Percentiles rank a stretch among this genome's conserved stretches.
Evolutionary conservation across 495 filamentous ascomycete species (phyloP).

Genomic region (Xylaria grammica): DNA sequence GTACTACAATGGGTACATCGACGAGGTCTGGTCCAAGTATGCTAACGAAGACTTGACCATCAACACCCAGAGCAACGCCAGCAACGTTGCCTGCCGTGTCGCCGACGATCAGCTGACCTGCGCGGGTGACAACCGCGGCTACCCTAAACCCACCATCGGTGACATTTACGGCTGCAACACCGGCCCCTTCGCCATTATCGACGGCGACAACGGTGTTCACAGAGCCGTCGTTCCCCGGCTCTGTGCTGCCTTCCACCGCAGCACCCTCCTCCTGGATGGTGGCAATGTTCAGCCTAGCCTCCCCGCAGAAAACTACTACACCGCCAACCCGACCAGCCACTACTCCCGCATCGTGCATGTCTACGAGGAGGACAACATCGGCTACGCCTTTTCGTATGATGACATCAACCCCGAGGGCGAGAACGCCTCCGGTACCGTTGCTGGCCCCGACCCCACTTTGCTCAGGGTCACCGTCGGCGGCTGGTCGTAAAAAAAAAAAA

Average conservation of each 20-base stretch:
- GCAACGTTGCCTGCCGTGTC: slow-evolving; percentile 47
- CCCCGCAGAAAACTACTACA: slow-evolving; percentile 37
- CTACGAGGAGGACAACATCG: slow-evolving; percentile 46
- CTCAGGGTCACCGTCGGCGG: slow-evolving; percentile 41
- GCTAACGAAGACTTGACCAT: slow-evolving; percentile 41
- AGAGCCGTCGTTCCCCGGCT: slow-evolving; percentile 47
- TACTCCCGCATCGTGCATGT: slow-evolving; percentile 52
- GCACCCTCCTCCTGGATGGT: slow-evolving; percentile 44
- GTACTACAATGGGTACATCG: slow-evolving; percentile 49
- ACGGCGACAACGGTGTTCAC: slow-evolving; percentile 44
- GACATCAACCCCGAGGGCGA: slow-evolving; percentile 50
- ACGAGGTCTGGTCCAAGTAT: slow-evolving; percentile 49
- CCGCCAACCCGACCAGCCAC: slow-evolving; percentile 44
- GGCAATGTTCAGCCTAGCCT: slow-evolving; percentile 47
- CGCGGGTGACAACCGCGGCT: slow-evolving; percentile 45
- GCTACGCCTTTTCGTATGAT: slow-evolving; percentile 57
- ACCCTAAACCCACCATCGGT: slow-evolving; percentile 42
- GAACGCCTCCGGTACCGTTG: slow-evolving; percentile 44
- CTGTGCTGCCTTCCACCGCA: slow-evolving; percentile 52
- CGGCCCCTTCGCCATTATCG: slow-evolving; percentile 48
- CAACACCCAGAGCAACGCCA: slow-evolving; percentile 44
- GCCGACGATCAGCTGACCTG: slow-evolving; percentile 41
- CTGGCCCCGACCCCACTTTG: slow-evolving; percentile 30
- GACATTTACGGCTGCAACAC: slow-evolving; percentile 56
- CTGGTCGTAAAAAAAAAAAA: background rate